These are phyloP conservation scores for Paraglomus brasilianum DNA, from an alignment of 192 early-diverging fungal genomes.

Conservation along the genomic window DNA sequence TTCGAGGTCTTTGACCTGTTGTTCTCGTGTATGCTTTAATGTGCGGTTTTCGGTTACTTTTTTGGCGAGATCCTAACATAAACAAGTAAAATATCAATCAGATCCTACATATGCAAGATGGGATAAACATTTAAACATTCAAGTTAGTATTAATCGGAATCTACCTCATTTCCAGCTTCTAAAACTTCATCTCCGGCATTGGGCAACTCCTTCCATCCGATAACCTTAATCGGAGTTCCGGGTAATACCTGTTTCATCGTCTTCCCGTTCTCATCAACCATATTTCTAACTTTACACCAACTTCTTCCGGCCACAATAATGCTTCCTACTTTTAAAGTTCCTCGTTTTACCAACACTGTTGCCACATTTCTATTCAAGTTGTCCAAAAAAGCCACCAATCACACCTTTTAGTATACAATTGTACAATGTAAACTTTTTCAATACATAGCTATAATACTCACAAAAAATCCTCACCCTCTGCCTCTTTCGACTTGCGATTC, in stretches of 20 bases:
- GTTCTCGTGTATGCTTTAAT: conserved; percentile 58
- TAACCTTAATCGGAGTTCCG: conserved; percentile 80
- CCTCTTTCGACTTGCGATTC: conserved; percentile 89
- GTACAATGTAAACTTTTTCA: too few relatives aligned
- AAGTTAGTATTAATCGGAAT: background rate
- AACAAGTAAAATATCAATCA: background rate
- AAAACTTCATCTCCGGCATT: conserved; percentile 87
- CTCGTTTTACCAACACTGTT: conserved; percentile 85
- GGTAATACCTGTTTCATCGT: conserved; percentile 75
- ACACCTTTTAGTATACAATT: too few relatives aligned
- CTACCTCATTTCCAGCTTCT: conserved; percentile 65
- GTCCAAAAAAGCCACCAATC: too few relatives aligned
- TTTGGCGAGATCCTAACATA: conserved; percentile 70
- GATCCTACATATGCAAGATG: too few relatives aligned
- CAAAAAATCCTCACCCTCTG: conserved; percentile 40
- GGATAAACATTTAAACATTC: background rate
- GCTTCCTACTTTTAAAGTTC: conserved; percentile 77
- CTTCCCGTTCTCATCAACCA: conserved; percentile 79
- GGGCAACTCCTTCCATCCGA: conserved; percentile 93
- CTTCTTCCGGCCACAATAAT: conserved; percentile 82
- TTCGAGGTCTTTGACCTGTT: conserved; percentile 62
- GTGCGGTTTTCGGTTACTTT: conserved; percentile 67
- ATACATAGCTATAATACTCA: too few relatives aligned
- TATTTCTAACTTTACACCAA: conserved; percentile 83
- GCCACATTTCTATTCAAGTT: conserved; percentile 61